These are phyloP conservation scores for Trebouxiophyceae sp. DNA, from an alignment of 163 green algal species.

Conservation along the genomic window DNA sequence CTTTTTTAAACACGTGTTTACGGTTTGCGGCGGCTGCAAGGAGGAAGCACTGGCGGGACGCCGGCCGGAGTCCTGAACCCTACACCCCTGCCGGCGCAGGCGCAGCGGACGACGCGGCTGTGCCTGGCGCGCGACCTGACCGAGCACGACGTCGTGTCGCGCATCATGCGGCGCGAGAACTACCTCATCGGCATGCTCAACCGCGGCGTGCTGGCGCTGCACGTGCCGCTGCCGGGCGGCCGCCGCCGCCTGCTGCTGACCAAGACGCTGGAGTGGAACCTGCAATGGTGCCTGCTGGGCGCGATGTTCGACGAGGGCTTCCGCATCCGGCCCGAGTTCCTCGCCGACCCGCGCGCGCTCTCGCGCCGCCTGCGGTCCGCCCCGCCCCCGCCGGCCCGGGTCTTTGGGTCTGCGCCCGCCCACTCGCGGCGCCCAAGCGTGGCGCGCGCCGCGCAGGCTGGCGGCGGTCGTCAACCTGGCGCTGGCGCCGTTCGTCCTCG, in stretches of 20 bases:
- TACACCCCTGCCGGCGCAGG: no score
- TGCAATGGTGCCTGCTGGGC: slow-evolving; percentile 83
- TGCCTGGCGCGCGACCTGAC: slow-evolving; percentile 68
- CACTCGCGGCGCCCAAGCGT: no score
- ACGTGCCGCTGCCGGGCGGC: slow-evolving; percentile 42
- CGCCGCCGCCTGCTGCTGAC: slow-evolving; percentile 70
- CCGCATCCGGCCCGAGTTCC: slow-evolving; percentile 43
- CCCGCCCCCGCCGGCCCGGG: no score
- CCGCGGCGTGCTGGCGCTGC: slow-evolving; percentile 62
- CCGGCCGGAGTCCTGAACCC: no score
- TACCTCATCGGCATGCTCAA: slow-evolving; percentile 89
- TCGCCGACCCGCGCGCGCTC: slow-evolving; percentile 31
- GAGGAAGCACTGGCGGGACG: no score
- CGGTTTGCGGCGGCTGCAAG: no score
- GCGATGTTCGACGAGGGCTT: slow-evolving; percentile 85
- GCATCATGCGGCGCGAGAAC: slow-evolving; percentile 93
- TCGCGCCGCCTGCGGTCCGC: slow-evolving; percentile 30
- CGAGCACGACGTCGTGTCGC: slow-evolving; percentile 76
- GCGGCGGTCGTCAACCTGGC: slow-evolving; percentile 61
- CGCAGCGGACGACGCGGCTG: slow-evolving; percentile 68
- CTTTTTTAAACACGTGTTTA: no score
- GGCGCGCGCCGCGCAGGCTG: no score
- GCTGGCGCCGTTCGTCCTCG: slow-evolving; percentile 80
- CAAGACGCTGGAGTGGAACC: slow-evolving; percentile 94
- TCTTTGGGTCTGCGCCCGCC: no score